Percentiles rank a stretch among this genome's conserved stretches.
phyloP scores from a whole-genome alignment of 148 eudicot species.

The Vaccinium vitisidaea region DNA sequence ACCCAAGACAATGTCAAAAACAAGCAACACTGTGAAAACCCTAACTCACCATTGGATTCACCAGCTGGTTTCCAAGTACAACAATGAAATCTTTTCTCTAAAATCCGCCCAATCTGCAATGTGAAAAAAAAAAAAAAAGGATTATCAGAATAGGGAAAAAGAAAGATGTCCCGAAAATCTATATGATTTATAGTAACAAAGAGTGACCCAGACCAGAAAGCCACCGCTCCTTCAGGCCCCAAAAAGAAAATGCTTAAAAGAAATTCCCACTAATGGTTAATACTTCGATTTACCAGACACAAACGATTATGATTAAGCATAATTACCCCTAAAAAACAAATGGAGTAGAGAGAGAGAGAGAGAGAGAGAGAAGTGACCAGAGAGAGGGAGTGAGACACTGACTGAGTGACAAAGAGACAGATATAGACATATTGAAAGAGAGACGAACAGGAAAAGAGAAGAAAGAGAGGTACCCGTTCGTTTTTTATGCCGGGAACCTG shows the following conservation, averaged over 20 bases:
- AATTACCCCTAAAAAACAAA: neutral
- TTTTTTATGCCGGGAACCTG: no score
- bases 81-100: neutral
- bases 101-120: neutral
- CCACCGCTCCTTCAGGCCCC: neutral
- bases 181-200: neutral
- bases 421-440: no score
- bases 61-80: neutral
- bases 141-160: neutral
- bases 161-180: neutral
- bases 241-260: neutral
- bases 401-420: no score
- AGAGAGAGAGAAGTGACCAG: neutral
- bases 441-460: no score
- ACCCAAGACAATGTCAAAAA: neutral
- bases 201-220: neutral
- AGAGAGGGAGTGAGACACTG: neutral
- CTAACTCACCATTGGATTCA: constrained; percentile 17
- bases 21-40: neutral
- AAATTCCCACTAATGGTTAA: neutral
- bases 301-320: no score
- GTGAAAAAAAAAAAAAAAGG: neutral
- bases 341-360: neutral
- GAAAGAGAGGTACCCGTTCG: no score
- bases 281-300: no score